These are phyloP conservation scores for Zygosaccharomyces siamensis DNA, from an alignment of 805 yeast genomes.

Conservation along the genomic window DNA sequence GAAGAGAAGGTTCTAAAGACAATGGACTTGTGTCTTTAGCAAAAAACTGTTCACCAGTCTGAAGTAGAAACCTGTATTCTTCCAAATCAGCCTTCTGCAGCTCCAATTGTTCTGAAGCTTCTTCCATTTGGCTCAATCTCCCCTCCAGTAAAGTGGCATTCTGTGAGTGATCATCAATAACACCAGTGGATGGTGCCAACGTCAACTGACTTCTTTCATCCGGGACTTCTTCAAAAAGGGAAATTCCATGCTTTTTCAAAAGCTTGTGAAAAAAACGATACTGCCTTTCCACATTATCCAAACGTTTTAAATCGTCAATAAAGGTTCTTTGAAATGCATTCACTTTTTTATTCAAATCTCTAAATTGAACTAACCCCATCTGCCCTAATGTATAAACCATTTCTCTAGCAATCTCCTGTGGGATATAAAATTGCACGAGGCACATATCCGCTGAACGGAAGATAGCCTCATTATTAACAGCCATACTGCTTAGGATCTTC, in stretches of 20 bases:
- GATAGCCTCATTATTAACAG: conserved; percentile 32
- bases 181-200: conserved; percentile 44
- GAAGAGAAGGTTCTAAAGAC: conserved; percentile 2
- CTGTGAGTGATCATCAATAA: conserved; percentile 65
- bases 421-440: conserved; percentile 82
- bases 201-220: conserved; percentile 32
- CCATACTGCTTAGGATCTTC: background rate
- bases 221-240: conserved; percentile 34
- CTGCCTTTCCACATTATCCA: conserved; percentile 89
- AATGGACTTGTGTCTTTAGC: conserved; percentile 17
- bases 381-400: conserved; percentile 84
- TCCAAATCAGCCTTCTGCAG: conserved; percentile 51
- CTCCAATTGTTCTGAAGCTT: conserved; percentile 60
- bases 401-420: conserved; percentile 85
- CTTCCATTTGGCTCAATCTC: conserved; percentile 65
- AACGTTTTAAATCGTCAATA: conserved; percentile 77
- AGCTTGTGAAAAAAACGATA: conserved; percentile 50
- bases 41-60: conserved; percentile 48
- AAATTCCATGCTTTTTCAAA: conserved; percentile 46
- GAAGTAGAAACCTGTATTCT: conserved; percentile 54
- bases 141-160: conserved; percentile 66
- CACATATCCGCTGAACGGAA: conserved; percentile 95
- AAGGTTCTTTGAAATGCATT: conserved; percentile 85
- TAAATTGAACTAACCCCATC: conserved; percentile 77
- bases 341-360: conserved; percentile 79